phyloP scores from a whole-genome alignment of 2,329 filamentous ascomycete genomes.

The Colletotrichum melonis region DNA sequence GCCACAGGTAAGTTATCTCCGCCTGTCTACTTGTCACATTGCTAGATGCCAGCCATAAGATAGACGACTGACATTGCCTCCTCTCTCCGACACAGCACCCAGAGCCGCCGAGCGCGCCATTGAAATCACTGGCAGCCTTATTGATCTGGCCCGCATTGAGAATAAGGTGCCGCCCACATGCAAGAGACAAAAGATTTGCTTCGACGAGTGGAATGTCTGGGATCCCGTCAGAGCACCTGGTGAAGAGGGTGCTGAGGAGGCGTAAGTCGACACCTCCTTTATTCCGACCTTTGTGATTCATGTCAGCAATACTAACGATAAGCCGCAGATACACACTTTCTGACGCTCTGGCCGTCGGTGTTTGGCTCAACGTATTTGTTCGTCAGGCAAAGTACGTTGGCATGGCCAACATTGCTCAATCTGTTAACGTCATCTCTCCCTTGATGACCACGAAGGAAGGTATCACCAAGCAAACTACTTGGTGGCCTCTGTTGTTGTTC shows the following conservation, averaged over 20 bases:
- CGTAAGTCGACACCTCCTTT: conserved; percentile 39
- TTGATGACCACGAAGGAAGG: conserved; percentile 77
- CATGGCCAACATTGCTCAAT: conserved; percentile 84
- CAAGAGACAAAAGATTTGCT: conserved; percentile 78
- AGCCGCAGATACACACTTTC: conserved; percentile 71
- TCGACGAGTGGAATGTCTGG: conserved; percentile 90
- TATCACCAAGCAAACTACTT: conserved; percentile 77
- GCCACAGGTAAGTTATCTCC: conserved; percentile 51
- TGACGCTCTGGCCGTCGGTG: conserved; percentile 78
- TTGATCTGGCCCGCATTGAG: conserved; percentile 80
- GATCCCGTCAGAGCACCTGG: conserved; percentile 78
- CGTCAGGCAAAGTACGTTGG: conserved; percentile 77
- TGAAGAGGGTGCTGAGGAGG: conserved; percentile 77
- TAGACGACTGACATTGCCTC: background rate
- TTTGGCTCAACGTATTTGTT: conserved; percentile 82
- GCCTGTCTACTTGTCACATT: too few species aligned
- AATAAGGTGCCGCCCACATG: conserved; percentile 69
- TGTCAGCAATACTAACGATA: background rate
- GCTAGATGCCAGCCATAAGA: background rate
- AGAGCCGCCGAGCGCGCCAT: conserved; percentile 79
- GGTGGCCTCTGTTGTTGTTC: conserved; percentile 80
- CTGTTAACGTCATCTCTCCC: conserved; percentile 81
- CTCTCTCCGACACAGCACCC: conserved; percentile 59
- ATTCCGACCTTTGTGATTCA: background rate
- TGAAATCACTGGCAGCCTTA: conserved; percentile 74